Evolutionary conservation across 257 asterid genomes (phyloP), one percentile per base, ranked within the genome.

Genomic region (Solanum raphanifolium): DNA sequence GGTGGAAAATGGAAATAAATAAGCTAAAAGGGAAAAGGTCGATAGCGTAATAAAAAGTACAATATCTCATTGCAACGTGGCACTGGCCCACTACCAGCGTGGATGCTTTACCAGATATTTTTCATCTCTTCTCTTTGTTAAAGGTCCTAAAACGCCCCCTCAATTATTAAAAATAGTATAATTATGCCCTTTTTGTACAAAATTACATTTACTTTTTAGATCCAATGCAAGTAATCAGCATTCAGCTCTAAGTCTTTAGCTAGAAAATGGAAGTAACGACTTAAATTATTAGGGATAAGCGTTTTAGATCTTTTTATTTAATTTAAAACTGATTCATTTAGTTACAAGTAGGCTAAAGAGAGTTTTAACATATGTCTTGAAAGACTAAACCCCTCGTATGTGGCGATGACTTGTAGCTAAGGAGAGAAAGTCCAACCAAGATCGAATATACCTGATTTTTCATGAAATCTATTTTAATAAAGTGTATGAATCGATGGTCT

Each of bases 51-150:
- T 74, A 88, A 93, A 94, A 94, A 91, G 98, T 92, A 94, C 93
- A 92, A 89, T 48, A 73, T 91, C 74, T 85, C 92, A 89, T 89
- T 90, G 93, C 91, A 87, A 87, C 35, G 68, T 20, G 32, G 6
- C 83, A 23, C 52, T n/a, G 69, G 29, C 20, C 85, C 69, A 46
- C 16, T 43, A 78, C 31, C 98, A 94, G 95, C 93, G 81, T 91
- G 96, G 97, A 92, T 68, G 68, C 71, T 89, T 6, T 1, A 20
- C 32, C 23, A 93, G 95, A 94, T 95, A 92, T 93, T 93, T 93
- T 88, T 89, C 15, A 65, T n/a, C 31, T 10, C 2, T 62, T 62
- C 13, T 62, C 16, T 62, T 62, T 62, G 15, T 62, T 62, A 10
- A 21, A 55, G n/a, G 10, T 55, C 65, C 65, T 55, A 55, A 21